Evolutionary conservation across 2,329 filamentous ascomycete genomes (phyloP), one percentile per base, ranked within the genome.

Genomic region (Xylaria sp.): DNA sequence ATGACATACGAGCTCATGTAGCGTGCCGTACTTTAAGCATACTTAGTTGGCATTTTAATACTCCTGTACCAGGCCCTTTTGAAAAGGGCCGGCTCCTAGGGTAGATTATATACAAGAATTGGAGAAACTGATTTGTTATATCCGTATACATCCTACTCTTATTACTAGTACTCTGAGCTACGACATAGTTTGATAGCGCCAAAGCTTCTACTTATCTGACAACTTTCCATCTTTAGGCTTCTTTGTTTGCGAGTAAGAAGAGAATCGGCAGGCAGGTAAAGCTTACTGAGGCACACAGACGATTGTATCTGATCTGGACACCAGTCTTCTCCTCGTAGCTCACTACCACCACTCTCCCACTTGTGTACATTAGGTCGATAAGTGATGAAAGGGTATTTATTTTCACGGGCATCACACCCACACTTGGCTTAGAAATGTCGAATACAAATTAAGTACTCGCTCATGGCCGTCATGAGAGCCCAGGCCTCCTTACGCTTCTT

Each of bases 401-500:
- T 23, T 23, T 23, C 23, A 23, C 23, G 23, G 23, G 23, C 23
- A 23, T 23, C 23, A 23, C 23, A 23, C 23, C 23, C 23, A 23
- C 23, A 23, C 23, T 11, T 23, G 26, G 15, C 26, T 75, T 74
- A 94, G 91, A 92, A 93, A 79, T 93, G 91, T 61, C 90, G 84
- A 59, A 89, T 88, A 72, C 87, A 87, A 3, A 93, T 78, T 23
- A 94, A 77, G 79, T 90, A 87, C 76, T 93, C 91, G 71, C 88
- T 87, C 85, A 91, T 90, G n/a, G 83, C 81, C 48, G 85, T 86
- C 64, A 92, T 79, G 63, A 90, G 82, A 56, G 87, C 86, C 83
- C 92, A 94, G 15, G 93, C 86, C 73, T 92, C 90, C 81, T 95
- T 97, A 65, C 93, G 86, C 83, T 96, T 97, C 82, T 97, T 87